Evolutionary conservation across 2,329 filamentous ascomycete species (phyloP), one percentile per base, ranked within the genome.

Genomic region (Colletotrichum limetticola): DNA sequence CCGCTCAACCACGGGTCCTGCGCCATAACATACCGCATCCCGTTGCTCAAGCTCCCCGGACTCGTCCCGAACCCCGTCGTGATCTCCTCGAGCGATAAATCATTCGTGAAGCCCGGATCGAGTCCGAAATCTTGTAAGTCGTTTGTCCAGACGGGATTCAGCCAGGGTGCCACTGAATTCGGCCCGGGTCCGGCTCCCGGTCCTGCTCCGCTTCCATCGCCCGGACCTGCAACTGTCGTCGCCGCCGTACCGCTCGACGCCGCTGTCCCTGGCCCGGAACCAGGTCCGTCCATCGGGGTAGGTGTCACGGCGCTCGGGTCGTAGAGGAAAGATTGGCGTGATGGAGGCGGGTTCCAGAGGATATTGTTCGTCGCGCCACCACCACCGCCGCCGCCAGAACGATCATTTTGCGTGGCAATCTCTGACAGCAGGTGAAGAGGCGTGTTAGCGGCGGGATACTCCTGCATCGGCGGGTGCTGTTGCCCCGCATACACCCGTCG

Each of bases 381-480:
- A 19, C 37, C 55, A 1, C 19, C 42, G 8, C 42, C 37, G 58
- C 22, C 53, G 22, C 26, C 65, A 37, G 72, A 76, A 42, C 75
- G 75, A 56, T 85, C 83, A 62, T 85, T 84, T 42, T 49, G 42
- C 19, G 85, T 86, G n/a, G 88, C 88, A 42, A 90, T 85, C 76
- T 90, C 89, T 49, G 88, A 90, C 7, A 90, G 84, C 28, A 90
- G 82, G 65, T 90, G 87, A 4, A 90, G 83, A 1, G 88, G 88
- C 0, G 88, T 90, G 76, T 87, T 89, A 37, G 83, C 83, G 82
- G 78, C 57, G 67, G 77, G 74, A 66, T 81, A 81, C 30, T 79
- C 78, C 26, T 77, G 77, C 35, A 72, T 22, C 46, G 60, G 35
- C 16, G 56, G 46, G 42, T 28, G 42, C 46, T 76, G 78, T 24